Base-by-base conservation (phyloP, 2,329 filamentous ascomycete species). In the Ophiostoma pallidulum region DNA sequence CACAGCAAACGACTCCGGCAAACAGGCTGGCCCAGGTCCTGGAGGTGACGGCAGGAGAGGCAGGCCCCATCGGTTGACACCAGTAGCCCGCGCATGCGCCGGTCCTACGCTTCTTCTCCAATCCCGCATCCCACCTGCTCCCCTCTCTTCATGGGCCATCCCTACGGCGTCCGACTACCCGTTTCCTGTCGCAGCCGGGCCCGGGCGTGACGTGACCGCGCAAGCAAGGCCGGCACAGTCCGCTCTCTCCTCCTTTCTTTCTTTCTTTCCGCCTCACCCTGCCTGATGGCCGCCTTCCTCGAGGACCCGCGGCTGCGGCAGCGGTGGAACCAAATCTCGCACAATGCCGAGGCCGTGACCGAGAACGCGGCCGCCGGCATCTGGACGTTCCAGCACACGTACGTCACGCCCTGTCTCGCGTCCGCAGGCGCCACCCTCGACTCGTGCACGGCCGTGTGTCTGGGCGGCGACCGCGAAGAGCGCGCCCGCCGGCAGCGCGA, bases 281-380 rank as follows among this genome's bases (percentile, higher is more conserved):
- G n/a, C n/a, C n/a, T n/a, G n/a, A 79, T 79, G 76, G 69, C 50
- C 10, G 41, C 74, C 46, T 79, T 83, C 56, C 70, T 84, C 55
- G 78, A 83, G 61, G 90, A 96, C 66, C 90, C 90, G 52, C 86
- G 90, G 59, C 80, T 95, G 65, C 87, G 90, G 56, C 89, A 94
- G 66, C 88, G 86, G 58, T 87, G 94, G 77, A 94, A 96, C 64
- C 87, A 92, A 62, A 83, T 58, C 38, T 82, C 86, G 4, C 84
- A 92, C 57, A 94, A 91, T 59, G 79, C 92, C 64, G 90, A 95
- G 65, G 76, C 84, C 29, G 90, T 86, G 43, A 94, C 91, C 51
- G 88, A 94, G 63, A 84, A 86, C 48, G 89, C 91, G n/a, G 90
- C 92, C 51, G 88, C 86, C 41, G 83, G 84, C 48, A 84, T 97